These are phyloP conservation scores for Chlorociboria aeruginascens DNA, from an alignment of 495 filamentous ascomycete species.

Conservation along the genomic window DNA sequence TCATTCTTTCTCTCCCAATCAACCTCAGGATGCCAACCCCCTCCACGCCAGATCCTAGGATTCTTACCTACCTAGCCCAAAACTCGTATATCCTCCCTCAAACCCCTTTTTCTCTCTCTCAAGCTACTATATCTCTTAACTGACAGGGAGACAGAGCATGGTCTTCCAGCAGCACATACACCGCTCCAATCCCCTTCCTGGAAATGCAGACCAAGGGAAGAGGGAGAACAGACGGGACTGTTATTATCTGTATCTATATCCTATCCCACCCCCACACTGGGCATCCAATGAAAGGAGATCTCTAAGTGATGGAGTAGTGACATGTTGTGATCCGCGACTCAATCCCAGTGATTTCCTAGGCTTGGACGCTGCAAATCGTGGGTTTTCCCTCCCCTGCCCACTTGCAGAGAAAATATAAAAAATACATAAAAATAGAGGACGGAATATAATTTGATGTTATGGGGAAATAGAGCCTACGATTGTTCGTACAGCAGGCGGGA, in stretches of 20 bases:
- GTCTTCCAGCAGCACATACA: constrained; percentile 6
- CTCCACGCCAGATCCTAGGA: background rate
- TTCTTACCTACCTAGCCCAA: background rate
- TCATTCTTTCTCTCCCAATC: background rate
- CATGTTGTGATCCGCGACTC: constrained; percentile 14
- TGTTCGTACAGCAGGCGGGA: constrained; percentile 12
- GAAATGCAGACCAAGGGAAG: constrained; percentile 18
- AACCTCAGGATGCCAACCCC: background rate
- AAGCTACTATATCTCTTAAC: too few relatives aligned
- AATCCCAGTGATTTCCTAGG: constrained; percentile 12
- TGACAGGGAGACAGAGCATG: constrained; percentile 7
- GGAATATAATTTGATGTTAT: background rate
- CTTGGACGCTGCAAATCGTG: constrained; percentile 11
- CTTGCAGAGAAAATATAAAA: too few relatives aligned
- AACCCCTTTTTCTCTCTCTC: background rate
- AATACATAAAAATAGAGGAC: too few relatives aligned
- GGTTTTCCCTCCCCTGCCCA: background rate
- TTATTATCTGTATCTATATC: constrained; percentile 9
- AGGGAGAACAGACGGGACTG: constrained; percentile 14
- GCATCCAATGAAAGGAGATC: background rate
- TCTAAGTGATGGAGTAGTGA: constrained; percentile 1
- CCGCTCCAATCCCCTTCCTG: constrained; percentile 7
- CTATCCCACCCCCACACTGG: background rate
- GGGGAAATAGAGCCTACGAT: constrained; percentile 16
- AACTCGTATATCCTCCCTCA: background rate